Base-by-base conservation (phyloP, 305 asterid genomes). In the Rubia tinctorum region DNA sequence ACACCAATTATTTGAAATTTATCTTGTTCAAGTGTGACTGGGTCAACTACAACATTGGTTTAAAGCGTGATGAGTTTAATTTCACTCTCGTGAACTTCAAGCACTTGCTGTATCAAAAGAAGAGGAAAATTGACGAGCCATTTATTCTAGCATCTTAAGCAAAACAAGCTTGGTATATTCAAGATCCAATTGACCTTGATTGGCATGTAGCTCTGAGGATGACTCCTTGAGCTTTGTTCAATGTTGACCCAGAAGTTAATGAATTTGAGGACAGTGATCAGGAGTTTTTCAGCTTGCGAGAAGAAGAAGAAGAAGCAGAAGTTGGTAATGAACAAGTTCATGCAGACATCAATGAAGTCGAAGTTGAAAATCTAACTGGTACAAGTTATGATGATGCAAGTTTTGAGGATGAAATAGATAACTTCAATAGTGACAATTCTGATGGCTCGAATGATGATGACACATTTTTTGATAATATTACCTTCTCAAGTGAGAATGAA, bases 1-100 rank as follows among this genome's bases (percentile, higher is more conserved):
- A 37, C 68, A 11, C 68, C 45, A 34, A 65, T 65, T 13, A 39
- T 34, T 34, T 40, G 7, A 65, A 40, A 30, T 65, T 65, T 39
- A 25, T 65, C 49, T 2, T 65, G 14, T 65, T 65, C 49, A 65
- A 34, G 69, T 65, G 69, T 40, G 49, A 39, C 18, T 64, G 43
- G 43, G 11, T 27, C 17, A 11, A 30, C 45, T 17, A 34, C 45
- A 34, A 58, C 9, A 11, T 22, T 12, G 64, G 64, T 58, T 34
- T 34, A 0, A 34, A 34, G 37, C 37, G 37, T 34, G 37, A 34
- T 34, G 37, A 34, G 37, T 34, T 34, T 34, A 3, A 34, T 34
- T 34, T 34, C 37, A 34, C 37, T 34, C 37, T 34, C 3, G 37
- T 34, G 61, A 55, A 55, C 61, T 55, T 55, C 6, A 55, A 17